Base-by-base conservation (phyloP, 768 basidiomycete genomes). In the Rhodocollybia butyracea region DNA sequence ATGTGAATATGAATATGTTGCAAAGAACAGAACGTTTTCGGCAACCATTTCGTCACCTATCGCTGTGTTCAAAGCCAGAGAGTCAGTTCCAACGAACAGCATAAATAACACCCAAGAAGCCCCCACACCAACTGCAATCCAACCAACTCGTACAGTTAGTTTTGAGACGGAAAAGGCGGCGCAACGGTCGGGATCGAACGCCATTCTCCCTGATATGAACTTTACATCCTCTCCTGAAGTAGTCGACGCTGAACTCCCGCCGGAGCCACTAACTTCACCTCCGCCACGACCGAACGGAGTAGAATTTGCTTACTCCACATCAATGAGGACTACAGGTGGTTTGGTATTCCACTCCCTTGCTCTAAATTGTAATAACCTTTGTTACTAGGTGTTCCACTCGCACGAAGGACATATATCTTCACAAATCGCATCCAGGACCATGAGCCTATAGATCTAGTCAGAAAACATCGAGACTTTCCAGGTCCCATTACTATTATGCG, bases 391-490 rank as follows among this genome's bases (percentile, higher is more conserved):
- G 64, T 70, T n/a, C 69, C 68, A 1, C 62, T 64, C 21, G 64
- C 67, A 4, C 60, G 66, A 8, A 63, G 76, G 32, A 66, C 71
- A 1, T 66, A 70, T 0, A 65, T 76, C 27, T 50, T 61, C 31
- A 67, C 60, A 15, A 31, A 55, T 30, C 58, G 42, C 47, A 46
- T 55, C 26, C 29, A 60, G 19, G 50, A 27, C 53, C 48, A 61
- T 19, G 58, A 60, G 57, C 51, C 21, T 62, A 50, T n/a, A 56
- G 56, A 1, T 47, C 55, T 15, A 61, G 59, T 19, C 54, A 63
- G 24, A 76, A 76, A 60, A 70, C 50, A 72, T 73, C 0, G 80
- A n/a, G n/a, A 79, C 0, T 79, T 80, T 56, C 80, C 81, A 17
- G 76, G 78, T 1, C 76, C 78, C 2, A 21, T 75, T 15, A 48